Evolutionary conservation across 345 rosid species (phyloP).

Genomic region (Corchorus olitorius): DNA sequence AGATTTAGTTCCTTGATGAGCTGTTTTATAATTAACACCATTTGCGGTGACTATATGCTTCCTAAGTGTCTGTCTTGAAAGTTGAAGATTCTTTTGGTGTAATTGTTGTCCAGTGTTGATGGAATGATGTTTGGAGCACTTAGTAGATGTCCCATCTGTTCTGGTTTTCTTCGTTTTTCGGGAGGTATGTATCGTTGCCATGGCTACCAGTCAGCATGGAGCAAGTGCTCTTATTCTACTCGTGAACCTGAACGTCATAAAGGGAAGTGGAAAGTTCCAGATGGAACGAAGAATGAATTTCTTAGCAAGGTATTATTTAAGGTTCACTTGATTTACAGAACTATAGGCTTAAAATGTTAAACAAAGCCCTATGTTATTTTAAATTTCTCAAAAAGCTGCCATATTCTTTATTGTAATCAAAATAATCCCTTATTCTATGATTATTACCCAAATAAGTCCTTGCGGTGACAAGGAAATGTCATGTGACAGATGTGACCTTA

Average conservation of each 20-base stretch:
- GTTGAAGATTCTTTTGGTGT: constrained; percentile 14
- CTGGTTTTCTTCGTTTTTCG: constrained; percentile 67
- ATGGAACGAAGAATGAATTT: constrained; percentile 61
- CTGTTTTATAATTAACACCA: background rate
- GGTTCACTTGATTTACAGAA: constrained; percentile 9
- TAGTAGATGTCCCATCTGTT: constrained; percentile 67
- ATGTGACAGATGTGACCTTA: no score
- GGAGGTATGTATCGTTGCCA: constrained; percentile 78
- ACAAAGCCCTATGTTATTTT: no score
- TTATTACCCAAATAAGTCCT: no score
- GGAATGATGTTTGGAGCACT: constrained; percentile 98
- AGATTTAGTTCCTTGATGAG: background rate
- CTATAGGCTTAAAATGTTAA: background rate
- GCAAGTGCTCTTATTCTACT: constrained; percentile 83
- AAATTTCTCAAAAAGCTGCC: no score
- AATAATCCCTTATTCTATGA: no score
- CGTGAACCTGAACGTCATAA: constrained; percentile 66
- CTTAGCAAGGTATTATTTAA: constrained; percentile 56
- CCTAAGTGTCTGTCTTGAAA: background rate
- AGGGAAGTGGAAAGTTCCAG: constrained; percentile 89
- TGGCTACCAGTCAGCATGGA: constrained; percentile 86
- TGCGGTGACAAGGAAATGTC: no score
- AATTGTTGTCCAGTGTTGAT: constrained; percentile 65
- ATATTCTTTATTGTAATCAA: no score
- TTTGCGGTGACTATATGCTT: background rate